Conservation (phyloP, 1,139 yeast genomes). For the Suhomyces chickasaworum region DNA sequence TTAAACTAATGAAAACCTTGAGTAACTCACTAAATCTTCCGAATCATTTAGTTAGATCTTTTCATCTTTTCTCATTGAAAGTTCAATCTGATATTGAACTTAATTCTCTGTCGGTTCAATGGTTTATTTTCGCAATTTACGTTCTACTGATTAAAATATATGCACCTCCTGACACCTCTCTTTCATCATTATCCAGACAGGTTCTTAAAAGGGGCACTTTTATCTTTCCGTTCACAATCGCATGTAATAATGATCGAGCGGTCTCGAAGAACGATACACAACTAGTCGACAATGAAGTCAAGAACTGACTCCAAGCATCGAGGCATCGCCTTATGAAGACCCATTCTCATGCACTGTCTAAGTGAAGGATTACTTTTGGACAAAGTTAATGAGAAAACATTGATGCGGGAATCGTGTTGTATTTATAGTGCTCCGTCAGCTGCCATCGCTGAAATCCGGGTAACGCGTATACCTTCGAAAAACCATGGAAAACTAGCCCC, state of each 20-base stretch:
- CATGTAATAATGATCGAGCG: conserved; percentile 32
- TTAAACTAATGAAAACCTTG: too few relatives aligned
- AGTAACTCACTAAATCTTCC: too few relatives aligned
- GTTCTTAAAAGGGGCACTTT: conserved; percentile 50
- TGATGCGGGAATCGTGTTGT: conserved; percentile 1
- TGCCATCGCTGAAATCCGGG: conserved; percentile 17
- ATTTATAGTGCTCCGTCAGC: conserved; percentile 11
- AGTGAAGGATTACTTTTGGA: conserved; percentile 56
- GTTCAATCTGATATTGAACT: too few relatives aligned
- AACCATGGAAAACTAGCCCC: conserved; percentile 13
- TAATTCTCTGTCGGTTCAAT: too few relatives aligned
- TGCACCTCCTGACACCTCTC: conserved; percentile 59
- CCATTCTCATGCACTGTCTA: conserved; percentile 51
- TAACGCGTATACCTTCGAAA: conserved; percentile 12
- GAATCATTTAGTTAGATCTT: too few relatives aligned
- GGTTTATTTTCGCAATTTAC: not conserved
- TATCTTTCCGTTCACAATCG: conserved; percentile 54
- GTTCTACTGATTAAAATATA: conserved; percentile 24
- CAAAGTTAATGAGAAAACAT: conserved; percentile 40
- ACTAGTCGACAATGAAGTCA: conserved; percentile 22
- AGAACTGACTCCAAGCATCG: conserved; percentile 33
- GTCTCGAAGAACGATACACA: conserved; percentile 13
- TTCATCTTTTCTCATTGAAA: not conserved
- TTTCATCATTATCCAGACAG: conserved; percentile 53
- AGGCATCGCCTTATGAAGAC: conserved; percentile 18